Base-by-base conservation (phyloP, 495 filamentous ascomycete species). In the Talaromyces borbonicus region DNA sequence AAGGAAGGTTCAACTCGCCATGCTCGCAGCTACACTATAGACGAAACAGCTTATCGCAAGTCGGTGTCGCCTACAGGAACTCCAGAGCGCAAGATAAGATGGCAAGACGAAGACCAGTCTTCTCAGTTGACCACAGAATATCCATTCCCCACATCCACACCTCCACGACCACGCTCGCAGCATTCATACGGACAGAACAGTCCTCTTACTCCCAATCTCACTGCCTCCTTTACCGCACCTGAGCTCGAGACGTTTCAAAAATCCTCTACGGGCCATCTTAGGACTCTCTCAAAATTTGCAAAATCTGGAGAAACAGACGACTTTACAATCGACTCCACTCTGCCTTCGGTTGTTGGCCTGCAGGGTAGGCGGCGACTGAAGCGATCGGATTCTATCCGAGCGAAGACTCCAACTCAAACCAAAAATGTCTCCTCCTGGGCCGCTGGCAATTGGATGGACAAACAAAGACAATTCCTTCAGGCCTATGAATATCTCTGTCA, bases 401-500 rank as follows among this genome's bases (percentile, higher is more conserved):
- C 51, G 67, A 67, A 62, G 32, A 59, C 59, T 47, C 67, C 67
- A 4, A 61, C 61, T 19, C 73, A 68, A 44, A 76, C 73, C 65
- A 56, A 64, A 53, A 57, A 71, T 62, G 16, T 42, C 4, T 43
- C 65, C 66, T 68, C 81, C 43, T 96, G 87, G 83, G 83, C 81
- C 45, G 86, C 82, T 14, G 79, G 86, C 33, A 95, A 87, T 55
- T 97, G 92, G 93, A 97, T 99, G 90, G 93, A 99, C 60, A 88
- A 92, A 59, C 87, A 96, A 59, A 77, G 93, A 40, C 89, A 97
- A 58, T 97, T 95, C 57, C 68, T 97, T 26, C 88, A 95, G 62
- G 93, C 93, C 8, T 99, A 99, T 58, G 93, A 99, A 61, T 99
- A 99, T 57, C 79, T 99, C 31, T 99, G 93, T 56, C 93, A 99